Percentiles rank a stretch among this genome's conserved stretches.
These are phyloP conservation scores for Hericium erinaceus DNA, from an alignment of 768 basidiomycete species.

Conservation along the genomic window DNA sequence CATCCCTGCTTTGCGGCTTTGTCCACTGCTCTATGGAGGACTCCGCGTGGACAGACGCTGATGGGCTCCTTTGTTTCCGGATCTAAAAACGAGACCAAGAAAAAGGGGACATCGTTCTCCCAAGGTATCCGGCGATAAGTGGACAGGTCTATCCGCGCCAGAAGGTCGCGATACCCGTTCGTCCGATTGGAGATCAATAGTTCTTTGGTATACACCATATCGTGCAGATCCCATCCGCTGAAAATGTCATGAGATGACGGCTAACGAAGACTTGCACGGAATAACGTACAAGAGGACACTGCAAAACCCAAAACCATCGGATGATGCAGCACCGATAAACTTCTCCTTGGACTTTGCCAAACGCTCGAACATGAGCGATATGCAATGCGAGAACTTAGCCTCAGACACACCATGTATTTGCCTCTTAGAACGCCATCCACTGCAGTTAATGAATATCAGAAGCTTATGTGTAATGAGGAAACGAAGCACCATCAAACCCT, in stretches of 20 bases:
- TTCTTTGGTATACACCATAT: constrained; percentile 74
- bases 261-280: neutral
- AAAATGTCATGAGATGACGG: neutral
- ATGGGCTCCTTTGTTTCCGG: constrained; percentile 76
- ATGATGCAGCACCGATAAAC: constrained; percentile 71
- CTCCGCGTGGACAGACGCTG: constrained; percentile 79
- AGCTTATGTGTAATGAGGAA: neutral
- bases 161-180: constrained; percentile 88
- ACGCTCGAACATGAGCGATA: constrained; percentile 7
- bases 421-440: constrained; percentile 92
- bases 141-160: constrained; percentile 79
- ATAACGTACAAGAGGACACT: constrained; percentile 76
- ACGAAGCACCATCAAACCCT: constrained; percentile 60
- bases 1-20: constrained; percentile 39
- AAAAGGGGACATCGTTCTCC: constrained; percentile 89
- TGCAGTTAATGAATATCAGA: constrained; percentile 19
- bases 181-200: constrained; percentile 83
- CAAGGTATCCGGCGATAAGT: constrained; percentile 86
- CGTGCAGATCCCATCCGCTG: constrained; percentile 92
- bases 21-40: constrained; percentile 51
- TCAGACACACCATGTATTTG: constrained; percentile 71
- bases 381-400: neutral
- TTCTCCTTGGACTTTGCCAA: constrained; percentile 72
- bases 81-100: constrained; percentile 84
- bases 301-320: constrained; percentile 88